Evolutionary conservation across 1,284 basidiomycete species (phyloP).

Genomic region (Rhodotorula sp.): DNA sequence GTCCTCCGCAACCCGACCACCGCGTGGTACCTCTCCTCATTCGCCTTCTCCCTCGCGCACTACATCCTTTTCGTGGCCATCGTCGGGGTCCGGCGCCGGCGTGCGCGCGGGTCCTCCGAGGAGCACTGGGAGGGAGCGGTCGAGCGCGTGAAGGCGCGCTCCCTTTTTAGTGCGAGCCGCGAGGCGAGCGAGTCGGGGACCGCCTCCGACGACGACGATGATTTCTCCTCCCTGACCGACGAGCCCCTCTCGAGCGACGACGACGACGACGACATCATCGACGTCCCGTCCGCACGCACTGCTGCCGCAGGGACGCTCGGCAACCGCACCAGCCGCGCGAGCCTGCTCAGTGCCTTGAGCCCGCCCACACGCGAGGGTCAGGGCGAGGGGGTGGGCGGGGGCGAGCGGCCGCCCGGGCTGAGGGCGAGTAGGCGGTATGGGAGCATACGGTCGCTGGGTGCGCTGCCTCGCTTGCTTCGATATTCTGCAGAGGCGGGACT

Average conservation of each 20-base stretch:
- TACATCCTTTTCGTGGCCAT: conserved; percentile 16
- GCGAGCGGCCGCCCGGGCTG: too few relatives aligned
- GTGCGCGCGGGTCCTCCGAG: conserved; percentile 1
- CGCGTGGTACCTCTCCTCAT: conserved; percentile 23
- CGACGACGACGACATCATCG: conserved; percentile 31
- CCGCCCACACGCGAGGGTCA: background rate
- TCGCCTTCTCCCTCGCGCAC: conserved; percentile 19
- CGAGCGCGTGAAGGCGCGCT: background rate
- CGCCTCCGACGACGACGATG: background rate
- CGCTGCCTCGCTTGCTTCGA: background rate
- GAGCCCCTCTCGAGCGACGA: conserved; percentile 2
- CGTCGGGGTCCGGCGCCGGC: conserved; percentile 1
- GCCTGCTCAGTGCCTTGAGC: conserved; percentile 2
- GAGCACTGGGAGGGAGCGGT: conserved; percentile 16
- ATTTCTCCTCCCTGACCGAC: background rate
- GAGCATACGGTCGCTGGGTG: background rate
- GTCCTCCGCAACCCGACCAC: conserved; percentile 13
- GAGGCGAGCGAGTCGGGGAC: too few relatives aligned
- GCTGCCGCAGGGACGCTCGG: background rate
- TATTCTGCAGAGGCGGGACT: background rate
- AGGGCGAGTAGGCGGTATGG: background rate
- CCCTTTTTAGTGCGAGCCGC: background rate
- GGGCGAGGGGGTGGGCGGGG: background rate
- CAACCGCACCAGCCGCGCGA: conserved; percentile 6
- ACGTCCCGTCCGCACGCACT: conserved; percentile 12